These are phyloP conservation scores for Penicillium malachiteum DNA, from an alignment of 495 filamentous ascomycete species.

Conservation along the genomic window DNA sequence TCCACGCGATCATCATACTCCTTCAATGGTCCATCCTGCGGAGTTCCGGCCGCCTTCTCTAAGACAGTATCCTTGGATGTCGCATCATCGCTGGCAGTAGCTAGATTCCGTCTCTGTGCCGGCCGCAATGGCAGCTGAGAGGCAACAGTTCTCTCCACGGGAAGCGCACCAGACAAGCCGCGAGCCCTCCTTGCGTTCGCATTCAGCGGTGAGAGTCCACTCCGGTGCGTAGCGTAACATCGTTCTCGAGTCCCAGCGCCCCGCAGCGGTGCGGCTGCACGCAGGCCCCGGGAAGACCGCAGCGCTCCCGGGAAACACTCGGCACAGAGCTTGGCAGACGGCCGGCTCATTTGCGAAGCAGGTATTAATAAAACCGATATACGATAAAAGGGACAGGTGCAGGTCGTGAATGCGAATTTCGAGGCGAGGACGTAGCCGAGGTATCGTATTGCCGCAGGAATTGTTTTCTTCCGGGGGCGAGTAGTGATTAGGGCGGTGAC, in stretches of 20 bases:
- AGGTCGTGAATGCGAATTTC: not conserved
- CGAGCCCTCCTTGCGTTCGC: not conserved
- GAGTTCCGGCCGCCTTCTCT: conserved; percentile 8
- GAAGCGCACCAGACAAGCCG: not conserved
- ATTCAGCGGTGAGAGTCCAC: not conserved
- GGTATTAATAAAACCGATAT: conserved; percentile 2
- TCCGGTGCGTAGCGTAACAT: conserved; percentile 13
- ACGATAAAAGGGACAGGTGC: not conserved
- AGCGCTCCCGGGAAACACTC: conserved; percentile 35
- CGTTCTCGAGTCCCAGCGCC: conserved; percentile 6
- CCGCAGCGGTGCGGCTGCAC: conserved; percentile 5
- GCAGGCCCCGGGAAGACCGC: conserved; percentile 17
- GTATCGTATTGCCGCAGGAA: conserved; percentile 17
- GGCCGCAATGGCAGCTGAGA: conserved; percentile 7
- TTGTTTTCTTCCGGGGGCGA: conserved; percentile 21
- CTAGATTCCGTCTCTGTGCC: conserved; percentile 16
- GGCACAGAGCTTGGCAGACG: conserved; percentile 35
- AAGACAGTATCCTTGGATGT: conserved; percentile 13
- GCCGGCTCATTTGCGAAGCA: conserved; percentile 29
- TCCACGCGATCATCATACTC: conserved; percentile 85
- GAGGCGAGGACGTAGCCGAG: conserved; percentile 25
- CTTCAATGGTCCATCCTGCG: conserved; percentile 64
- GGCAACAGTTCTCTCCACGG: not conserved
- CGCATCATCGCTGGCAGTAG: conserved; percentile 12
- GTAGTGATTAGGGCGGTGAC: not conserved